phyloP scores from a whole-genome alignment of 148 eudicot genomes.

The Rhododendron molle region DNA sequence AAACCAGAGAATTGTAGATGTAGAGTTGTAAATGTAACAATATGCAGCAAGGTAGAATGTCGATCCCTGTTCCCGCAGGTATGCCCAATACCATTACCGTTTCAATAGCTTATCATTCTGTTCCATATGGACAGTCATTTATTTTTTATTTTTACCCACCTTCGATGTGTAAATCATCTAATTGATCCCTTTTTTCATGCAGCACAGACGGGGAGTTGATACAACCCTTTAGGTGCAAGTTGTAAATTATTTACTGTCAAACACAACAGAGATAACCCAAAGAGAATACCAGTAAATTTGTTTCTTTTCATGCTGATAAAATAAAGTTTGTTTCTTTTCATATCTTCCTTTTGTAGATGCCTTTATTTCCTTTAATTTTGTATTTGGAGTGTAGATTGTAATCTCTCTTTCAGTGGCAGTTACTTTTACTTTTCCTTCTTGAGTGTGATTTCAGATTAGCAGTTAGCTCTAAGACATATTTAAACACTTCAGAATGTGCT shows the following conservation, averaged over 20 bases:
- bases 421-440: not conserved
- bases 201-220: not conserved
- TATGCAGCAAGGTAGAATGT: not conserved
- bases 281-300: not conserved
- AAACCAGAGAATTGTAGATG: not conserved
- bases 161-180: not conserved
- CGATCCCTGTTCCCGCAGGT: not conserved
- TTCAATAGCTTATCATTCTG: not conserved
- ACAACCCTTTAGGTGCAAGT: not conserved
- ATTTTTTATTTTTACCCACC: not conserved
- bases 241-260: slow-evolving; percentile 5
- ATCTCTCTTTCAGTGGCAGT: not conserved
- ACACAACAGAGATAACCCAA: not conserved
- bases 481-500: not conserved
- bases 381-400: not conserved
- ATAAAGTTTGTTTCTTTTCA: not conserved
- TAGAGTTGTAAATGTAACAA: slow-evolving; percentile 12
- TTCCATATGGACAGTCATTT: not conserved
- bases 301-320: not conserved
- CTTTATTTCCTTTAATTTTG: not conserved
- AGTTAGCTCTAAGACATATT: not conserved
- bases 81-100: not conserved
- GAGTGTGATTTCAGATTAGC: not conserved
- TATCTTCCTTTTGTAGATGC: not conserved
- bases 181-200: not conserved